Percentiles rank a stretch among this genome's conserved stretches.
Conservation (phyloP, 164 flowering plant genomes). For the Piper betle region DNA sequence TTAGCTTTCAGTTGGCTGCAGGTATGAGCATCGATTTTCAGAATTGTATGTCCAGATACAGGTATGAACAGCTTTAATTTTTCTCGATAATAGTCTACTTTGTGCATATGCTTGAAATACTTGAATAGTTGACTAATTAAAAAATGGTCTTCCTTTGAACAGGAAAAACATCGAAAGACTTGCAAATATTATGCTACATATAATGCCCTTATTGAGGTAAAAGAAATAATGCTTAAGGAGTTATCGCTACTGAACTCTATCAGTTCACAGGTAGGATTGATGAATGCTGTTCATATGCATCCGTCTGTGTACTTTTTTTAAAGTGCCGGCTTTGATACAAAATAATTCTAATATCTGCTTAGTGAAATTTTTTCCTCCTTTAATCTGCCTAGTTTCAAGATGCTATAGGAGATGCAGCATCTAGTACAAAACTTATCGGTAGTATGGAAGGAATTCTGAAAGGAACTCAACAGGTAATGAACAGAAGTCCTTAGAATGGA, state of each 20-base stretch:
- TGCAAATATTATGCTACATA: slow-evolving; percentile 76
- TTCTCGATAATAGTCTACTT: background rate
- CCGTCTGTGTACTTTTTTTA: too few relatives aligned
- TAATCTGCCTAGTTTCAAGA: slow-evolving; percentile 49
- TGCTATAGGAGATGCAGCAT: slow-evolving; percentile 45
- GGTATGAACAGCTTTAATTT: slow-evolving; percentile 23
- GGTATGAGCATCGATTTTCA: slow-evolving; percentile 74
- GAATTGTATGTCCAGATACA: slow-evolving; percentile 66
- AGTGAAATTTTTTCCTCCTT: background rate
- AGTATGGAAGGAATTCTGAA: slow-evolving; percentile 72
- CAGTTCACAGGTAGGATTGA: slow-evolving; percentile 55
- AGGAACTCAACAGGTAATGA: slow-evolving; percentile 63
- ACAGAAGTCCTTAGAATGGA: too few relatives aligned
- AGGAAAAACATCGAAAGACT: slow-evolving; percentile 71
- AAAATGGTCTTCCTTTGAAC: slow-evolving; percentile 1
- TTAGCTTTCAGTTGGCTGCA: slow-evolving; percentile 4
- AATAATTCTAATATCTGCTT: background rate
- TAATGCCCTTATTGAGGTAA: slow-evolving; percentile 81
- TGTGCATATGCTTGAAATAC: background rate
- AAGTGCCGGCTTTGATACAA: too few relatives aligned
- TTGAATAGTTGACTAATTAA: too few relatives aligned
- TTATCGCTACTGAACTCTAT: slow-evolving; percentile 71
- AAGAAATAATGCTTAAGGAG: slow-evolving; percentile 79
- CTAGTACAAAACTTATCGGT: slow-evolving; percentile 52
- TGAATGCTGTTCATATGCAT: background rate